Evolutionary conservation across 208 protist genomes (phyloP).

Genomic region (Phytomonas sp.): DNA sequence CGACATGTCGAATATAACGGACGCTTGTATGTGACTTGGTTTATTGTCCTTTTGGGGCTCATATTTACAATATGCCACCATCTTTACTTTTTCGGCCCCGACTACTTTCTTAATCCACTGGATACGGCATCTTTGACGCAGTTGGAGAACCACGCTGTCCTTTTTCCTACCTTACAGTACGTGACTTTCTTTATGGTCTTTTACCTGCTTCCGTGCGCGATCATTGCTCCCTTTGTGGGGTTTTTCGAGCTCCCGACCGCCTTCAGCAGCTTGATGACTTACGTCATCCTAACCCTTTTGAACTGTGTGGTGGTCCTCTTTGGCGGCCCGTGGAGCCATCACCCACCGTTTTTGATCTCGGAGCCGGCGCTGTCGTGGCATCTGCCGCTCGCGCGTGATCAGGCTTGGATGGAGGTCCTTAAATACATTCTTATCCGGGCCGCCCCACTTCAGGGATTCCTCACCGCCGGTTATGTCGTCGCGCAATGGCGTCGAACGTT

Average conservation of each 20-base stretch:
- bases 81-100: constrained; percentile 25
- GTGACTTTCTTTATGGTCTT: constrained; percentile 30
- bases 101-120: constrained; percentile 20
- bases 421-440: constrained; percentile 14
- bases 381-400: constrained; percentile 2
- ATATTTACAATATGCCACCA: constrained; percentile 54
- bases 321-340: constrained; percentile 33
- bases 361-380: constrained; percentile 31
- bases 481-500: constrained; percentile 31
- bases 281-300: constrained; percentile 32
- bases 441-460: constrained; percentile 43
- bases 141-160: neutral
- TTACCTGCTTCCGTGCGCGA: constrained; percentile 45
- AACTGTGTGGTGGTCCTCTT: constrained; percentile 39
- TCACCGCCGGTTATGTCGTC: constrained; percentile 46
- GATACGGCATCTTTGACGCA: constrained; percentile 1
- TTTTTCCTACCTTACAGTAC: constrained; percentile 12
- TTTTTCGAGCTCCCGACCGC: constrained; percentile 44
- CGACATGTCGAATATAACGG: constrained; percentile 56
- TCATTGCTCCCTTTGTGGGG: constrained; percentile 48
- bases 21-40: constrained; percentile 56
- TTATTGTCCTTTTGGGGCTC: constrained; percentile 48
- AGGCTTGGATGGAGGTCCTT: constrained; percentile 2
- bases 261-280: constrained; percentile 18
- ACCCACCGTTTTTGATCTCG: constrained; percentile 54